Base-by-base conservation (phyloP, 2,329 filamentous ascomycete genomes). In the Trichoderma hamatum region DNA sequence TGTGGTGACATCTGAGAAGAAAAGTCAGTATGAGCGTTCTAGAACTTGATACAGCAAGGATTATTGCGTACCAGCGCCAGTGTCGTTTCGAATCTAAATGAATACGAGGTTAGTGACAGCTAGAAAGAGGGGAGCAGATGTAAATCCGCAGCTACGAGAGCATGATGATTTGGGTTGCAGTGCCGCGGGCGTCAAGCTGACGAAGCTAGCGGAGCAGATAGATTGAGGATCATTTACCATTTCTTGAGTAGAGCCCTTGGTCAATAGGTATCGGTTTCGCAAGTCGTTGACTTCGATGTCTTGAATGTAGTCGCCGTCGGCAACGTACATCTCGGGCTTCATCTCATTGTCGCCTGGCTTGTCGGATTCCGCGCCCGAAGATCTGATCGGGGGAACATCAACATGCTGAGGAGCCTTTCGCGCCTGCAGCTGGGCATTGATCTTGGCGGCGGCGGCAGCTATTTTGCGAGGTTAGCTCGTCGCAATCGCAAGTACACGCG, bases 81-180 rank as follows among this genome's bases (percentile, higher is more conserved):
- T 98, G 78, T 97, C 93, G 85, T 97, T 95, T 91, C 97, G 97
- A 78, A 99, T 99, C 96, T 99, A 94, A 77, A 92, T 92, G 90
- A 96, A 88, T 89, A 86, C 83, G 86, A 90, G 89, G 94, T 97
- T 89, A 98, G 94, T 93, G 96, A 89, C 89, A 93, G 92, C 88
- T 90, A 92, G 89, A 89, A 89, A 90, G 30, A 26, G 28, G 88
- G 86, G 84, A n/a, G 80, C 80, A 81, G 82, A 82, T 82, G 80
- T 80, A 82, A 87, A 88, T 89, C 91, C 88, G 86, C 83, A 84
- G 85, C 85, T 81, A 80, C 82, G 90, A 92, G 90, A 92, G 89
- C 88, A 88, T 88, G 84, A 88, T 84, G 83, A 83, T 84, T 84
- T 84, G 84, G 84, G 85, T 81, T 85, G 82, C 82, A 82, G 73